Base-by-base conservation (phyloP, 306 rosid species). In the Abrus pulchellus region DNA sequence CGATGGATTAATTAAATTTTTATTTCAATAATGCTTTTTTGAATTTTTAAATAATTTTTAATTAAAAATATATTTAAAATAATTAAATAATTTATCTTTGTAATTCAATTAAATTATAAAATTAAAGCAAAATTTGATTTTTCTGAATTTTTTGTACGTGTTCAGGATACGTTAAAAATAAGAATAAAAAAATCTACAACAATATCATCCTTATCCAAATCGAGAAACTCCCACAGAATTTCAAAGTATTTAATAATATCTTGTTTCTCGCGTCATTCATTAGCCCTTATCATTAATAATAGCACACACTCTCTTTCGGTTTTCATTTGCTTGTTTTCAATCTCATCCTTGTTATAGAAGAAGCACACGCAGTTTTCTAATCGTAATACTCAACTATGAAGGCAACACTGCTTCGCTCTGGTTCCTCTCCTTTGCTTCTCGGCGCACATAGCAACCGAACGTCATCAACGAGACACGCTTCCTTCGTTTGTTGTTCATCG, bases 401-500 rank as follows among this genome's bases (percentile, higher is more conserved):
- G 57, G 76, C 90, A 3, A 12, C 85, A 20, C 9, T 89, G 57
- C 80, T 91, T 71, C 92, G 84, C 69, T 78, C 95, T 36, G 50
- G 75, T 36, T 73, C 82, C 55, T 45, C 87, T 54, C 89, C 92
- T 30, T 49, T 86, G 60, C 38, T 87, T 77, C 79, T 87, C 2
- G 86, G 90, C 54, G 20, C 90, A 65, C 65, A 68, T 7, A 84
- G 70, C 56, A 55, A n/a, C 9, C 34, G 40, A 9, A 67, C 78
- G 2, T n/a, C 85, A 27, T 69, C 83, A 12, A 12, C 84, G 9
- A 82, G 77, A 57, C 73, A 55, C 7, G 77, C 83, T 66, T 78
- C 87, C 56, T 14, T 76, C 5, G 38, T 90, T 47, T 80, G 78
- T 70, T 91, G 86, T 74, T 85, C 92, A 3, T 91, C 97, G 13